phyloP scores from a whole-genome alignment of 1,284 basidiomycete genomes.

The Cronartium ribicola region DNA sequence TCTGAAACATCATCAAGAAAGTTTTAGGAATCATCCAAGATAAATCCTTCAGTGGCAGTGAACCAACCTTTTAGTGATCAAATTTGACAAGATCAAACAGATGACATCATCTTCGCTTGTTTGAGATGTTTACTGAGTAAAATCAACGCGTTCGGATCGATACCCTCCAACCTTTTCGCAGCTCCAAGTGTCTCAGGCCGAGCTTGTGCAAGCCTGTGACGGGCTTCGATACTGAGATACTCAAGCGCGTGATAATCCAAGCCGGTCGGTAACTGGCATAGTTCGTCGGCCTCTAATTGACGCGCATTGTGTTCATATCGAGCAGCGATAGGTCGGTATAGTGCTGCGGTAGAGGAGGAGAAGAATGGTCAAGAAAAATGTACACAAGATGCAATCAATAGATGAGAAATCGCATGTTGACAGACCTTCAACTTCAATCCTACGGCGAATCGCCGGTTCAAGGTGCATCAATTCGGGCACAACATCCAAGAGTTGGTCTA shows the following conservation, averaged over 20 bases:
- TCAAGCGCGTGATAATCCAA: constrained; percentile 46
- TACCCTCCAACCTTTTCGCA: constrained; percentile 25
- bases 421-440: constrained; percentile 68
- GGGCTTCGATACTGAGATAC: constrained; percentile 48
- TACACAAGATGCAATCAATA: background rate
- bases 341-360: constrained; percentile 13
- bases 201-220: constrained; percentile 46
- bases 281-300: constrained; percentile 46
- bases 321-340: constrained; percentile 47
- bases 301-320: constrained; percentile 47
- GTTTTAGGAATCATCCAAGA: too few species aligned
- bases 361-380: background rate
- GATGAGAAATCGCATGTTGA: background rate
- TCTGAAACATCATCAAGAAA: too few species aligned
- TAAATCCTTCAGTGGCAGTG: too few species aligned
- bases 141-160: constrained; percentile 30
- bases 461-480: constrained; percentile 61
- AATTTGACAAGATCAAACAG: too few species aligned
- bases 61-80: too few species aligned
- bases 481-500: constrained; percentile 55
- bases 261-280: constrained; percentile 44
- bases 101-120: background rate
- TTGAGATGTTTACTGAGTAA: constrained; percentile 27
- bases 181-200: constrained; percentile 45
- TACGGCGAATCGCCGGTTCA: constrained; percentile 58